phyloP scores from a whole-genome alignment of 768 basidiomycete genomes.

The Russula griseocarnosa region DNA sequence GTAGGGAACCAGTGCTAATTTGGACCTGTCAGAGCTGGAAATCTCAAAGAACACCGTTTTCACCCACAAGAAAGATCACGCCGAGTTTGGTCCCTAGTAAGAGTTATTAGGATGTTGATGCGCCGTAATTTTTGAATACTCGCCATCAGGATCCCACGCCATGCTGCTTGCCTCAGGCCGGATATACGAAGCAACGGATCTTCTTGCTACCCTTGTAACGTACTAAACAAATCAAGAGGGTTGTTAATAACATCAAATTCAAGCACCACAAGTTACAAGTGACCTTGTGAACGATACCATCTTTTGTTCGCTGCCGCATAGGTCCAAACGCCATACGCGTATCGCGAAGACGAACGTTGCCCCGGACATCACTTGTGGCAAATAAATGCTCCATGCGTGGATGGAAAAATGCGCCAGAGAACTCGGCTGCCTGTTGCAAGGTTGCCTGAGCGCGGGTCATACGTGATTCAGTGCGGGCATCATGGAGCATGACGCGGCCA shows the following conservation, averaged over 20 bases:
- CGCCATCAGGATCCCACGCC: conserved; percentile 64
- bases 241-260: conserved; percentile 22
- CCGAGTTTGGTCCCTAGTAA: conserved; percentile 55
- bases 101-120: not conserved
- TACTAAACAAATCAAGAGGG: conserved; percentile 36
- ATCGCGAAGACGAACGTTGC: conserved; percentile 65
- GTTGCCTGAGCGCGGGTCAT: conserved; percentile 45
- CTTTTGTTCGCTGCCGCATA: conserved; percentile 38
- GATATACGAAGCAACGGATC: conserved; percentile 39
- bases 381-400: conserved; percentile 67
- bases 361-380: conserved; percentile 55
- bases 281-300: conserved; percentile 57
- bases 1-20: conserved; percentile 64
- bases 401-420: conserved; percentile 64
- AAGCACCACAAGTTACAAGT: conserved; percentile 17
- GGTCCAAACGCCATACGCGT: conserved; percentile 70
- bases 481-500: conserved; percentile 61
- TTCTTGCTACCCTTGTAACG: conserved; percentile 45
- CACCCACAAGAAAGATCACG: conserved; percentile 61
- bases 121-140: conserved; percentile 22
- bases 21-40: conserved; percentile 3
- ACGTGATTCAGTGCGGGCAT: conserved; percentile 43
- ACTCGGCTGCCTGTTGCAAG: conserved; percentile 51
- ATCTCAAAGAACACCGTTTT: not conserved
- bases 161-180: conserved; percentile 69